Conservation (phyloP, 306 rosid species). For the Quercus rubra region DNA sequence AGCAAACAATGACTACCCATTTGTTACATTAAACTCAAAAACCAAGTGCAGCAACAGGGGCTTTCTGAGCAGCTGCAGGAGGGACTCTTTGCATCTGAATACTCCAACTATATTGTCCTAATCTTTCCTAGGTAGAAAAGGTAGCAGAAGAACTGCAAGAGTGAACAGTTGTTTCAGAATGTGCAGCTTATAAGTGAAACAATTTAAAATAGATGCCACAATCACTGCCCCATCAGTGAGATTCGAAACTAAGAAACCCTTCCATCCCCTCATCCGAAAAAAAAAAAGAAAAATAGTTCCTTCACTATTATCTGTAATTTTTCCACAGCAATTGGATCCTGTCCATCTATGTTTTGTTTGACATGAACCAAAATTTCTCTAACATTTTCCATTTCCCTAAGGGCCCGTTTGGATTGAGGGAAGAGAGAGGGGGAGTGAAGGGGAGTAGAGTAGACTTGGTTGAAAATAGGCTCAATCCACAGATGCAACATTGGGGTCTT, state of each 20-base stretch:
- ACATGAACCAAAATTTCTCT: neutral
- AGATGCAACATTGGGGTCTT: no score
- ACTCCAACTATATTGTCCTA: conserved; percentile 91
- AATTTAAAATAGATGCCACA: neutral
- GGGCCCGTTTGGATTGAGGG: no score
- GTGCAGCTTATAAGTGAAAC: neutral
- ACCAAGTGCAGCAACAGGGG: conserved; percentile 89
- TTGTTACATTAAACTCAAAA: conserved; percentile 50
- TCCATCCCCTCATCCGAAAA: neutral
- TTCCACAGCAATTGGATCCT: neutral
- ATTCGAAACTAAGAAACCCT: neutral
- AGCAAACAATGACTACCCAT: conserved; percentile 53
- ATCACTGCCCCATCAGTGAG: neutral
- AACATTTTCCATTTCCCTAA: neutral
- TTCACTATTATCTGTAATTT: neutral
- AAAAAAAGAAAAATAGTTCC: neutral
- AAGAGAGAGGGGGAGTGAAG: no score
- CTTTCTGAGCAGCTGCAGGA: conserved; percentile 94
- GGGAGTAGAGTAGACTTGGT: no score
- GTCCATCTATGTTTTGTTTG: neutral
- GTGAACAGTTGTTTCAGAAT: conserved; percentile 11
- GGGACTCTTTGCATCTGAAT: conserved; percentile 97
- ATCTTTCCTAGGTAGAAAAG: conserved; percentile 92
- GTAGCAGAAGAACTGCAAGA: conserved; percentile 76
- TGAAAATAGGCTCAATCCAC: no score